Percentiles rank a stretch among this genome's conserved stretches.
Evolutionary conservation across 2,329 filamentous ascomycete genomes (phyloP).

Genomic region (Arachnopeziza araneosa): DNA sequence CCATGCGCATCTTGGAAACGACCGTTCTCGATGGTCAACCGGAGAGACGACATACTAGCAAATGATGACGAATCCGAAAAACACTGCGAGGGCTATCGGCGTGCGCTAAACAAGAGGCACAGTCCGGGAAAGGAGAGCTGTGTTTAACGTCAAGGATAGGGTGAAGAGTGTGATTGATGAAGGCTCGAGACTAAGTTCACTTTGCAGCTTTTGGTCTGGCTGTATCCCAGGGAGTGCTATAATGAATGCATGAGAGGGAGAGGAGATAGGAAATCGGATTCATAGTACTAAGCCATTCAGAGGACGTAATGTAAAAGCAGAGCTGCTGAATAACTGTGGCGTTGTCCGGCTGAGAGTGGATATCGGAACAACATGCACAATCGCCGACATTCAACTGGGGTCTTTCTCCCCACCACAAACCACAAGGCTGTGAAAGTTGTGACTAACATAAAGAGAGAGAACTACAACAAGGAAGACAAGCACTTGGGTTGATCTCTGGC

Average conservation of each 20-base stretch:
- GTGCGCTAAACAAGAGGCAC: not conserved
- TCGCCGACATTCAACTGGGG: not conserved
- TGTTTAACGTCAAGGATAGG: not conserved
- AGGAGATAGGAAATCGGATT: not conserved
- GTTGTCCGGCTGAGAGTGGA: not conserved
- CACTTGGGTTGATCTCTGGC: not conserved
- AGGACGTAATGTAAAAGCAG: not conserved
- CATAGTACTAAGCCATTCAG: not conserved
- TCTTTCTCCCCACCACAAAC: not conserved
- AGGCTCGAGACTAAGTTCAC: not conserved
- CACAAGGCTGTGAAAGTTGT: not conserved
- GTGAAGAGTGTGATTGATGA: not conserved
- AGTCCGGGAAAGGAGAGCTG: not conserved
- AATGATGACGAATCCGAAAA: not conserved
- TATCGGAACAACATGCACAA: not conserved
- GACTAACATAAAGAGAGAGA: not conserved
- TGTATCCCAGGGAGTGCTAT: not conserved
- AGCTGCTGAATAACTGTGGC: slow-evolving; percentile 2
- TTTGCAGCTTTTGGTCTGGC: not conserved
- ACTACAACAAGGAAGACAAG: not conserved
- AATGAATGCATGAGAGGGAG: not conserved
- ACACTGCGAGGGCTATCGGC: not conserved
- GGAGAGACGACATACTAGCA: slow-evolving; percentile 61
- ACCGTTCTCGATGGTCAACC: slow-evolving; percentile 77
- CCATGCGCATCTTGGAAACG: slow-evolving; percentile 77